These are phyloP conservation scores for Solanum bulbocastanum DNA, from an alignment of 257 asterid species.

Conservation along the genomic window DNA sequence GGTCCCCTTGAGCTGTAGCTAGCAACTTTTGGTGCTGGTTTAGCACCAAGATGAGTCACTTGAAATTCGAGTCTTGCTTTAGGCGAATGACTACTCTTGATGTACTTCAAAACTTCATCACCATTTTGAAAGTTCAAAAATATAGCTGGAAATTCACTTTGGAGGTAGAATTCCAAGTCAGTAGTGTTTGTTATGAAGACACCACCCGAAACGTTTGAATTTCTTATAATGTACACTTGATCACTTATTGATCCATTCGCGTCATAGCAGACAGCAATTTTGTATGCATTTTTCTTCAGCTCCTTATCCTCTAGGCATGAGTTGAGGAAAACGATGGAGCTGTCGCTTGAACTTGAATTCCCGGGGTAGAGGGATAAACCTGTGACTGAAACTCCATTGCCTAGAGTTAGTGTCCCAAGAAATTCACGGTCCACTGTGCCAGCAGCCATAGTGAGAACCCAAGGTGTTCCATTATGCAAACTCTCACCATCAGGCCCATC, in stretches of 20 bases:
- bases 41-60: constrained; percentile 27
- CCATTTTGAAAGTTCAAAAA: constrained; percentile 35
- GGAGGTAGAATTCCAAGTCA: constrained; percentile 19
- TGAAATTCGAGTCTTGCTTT: constrained; percentile 35
- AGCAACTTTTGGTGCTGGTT: constrained; percentile 46
- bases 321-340: constrained; percentile 13
- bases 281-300: constrained; percentile 7
- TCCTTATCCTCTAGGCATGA: constrained; percentile 14
- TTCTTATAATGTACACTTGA: constrained; percentile 28
- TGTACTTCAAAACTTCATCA: constrained; percentile 25
- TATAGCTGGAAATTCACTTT: constrained; percentile 30
- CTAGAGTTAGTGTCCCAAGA: constrained; percentile 27
- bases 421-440: constrained; percentile 55
- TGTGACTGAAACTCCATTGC: constrained; percentile 26
- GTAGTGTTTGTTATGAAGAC: constrained; percentile 45
- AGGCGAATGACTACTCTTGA: constrained; percentile 16
- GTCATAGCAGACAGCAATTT: constrained; percentile 43
- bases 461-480: constrained; percentile 57
- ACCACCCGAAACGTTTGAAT: constrained; percentile 21
- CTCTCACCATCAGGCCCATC: constrained; percentile 33
- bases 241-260: constrained; percentile 17
- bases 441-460: constrained; percentile 70
- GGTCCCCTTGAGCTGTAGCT: constrained; percentile 81
- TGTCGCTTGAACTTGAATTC: constrained; percentile 14
- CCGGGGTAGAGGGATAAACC: constrained; percentile 52